These are phyloP conservation scores for Phytophthora podocarpi DNA, from an alignment of 352 stramenopile genomes.

Conservation along the genomic window DNA sequence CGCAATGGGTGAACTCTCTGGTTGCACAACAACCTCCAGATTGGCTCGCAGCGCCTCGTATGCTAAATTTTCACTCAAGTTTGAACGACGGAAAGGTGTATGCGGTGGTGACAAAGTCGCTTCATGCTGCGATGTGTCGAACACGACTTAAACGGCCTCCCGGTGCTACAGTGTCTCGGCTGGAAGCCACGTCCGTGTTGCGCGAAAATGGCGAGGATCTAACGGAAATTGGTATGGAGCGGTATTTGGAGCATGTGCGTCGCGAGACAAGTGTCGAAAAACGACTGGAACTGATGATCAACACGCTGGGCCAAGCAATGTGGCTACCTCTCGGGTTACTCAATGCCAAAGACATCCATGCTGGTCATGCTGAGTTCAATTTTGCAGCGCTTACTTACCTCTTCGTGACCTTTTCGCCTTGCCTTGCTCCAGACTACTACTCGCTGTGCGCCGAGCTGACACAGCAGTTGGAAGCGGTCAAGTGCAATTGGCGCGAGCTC, in stretches of 20 bases:
- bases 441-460: conserved; percentile 58
- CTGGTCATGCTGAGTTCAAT: conserved; percentile 78
- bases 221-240: conserved; percentile 76
- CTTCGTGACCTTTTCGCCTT: conserved; percentile 68
- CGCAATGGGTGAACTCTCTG: conserved; percentile 77
- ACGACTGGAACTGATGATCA: conserved; percentile 72
- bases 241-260: conserved; percentile 72
- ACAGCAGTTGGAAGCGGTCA: conserved; percentile 54
- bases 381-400: conserved; percentile 74
- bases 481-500: conserved; percentile 69
- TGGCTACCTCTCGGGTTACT: conserved; percentile 70
- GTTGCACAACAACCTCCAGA: conserved; percentile 50
- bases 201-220: conserved; percentile 83
- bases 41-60: conserved; percentile 52
- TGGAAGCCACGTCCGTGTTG: conserved; percentile 62
- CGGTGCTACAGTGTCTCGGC: conserved; percentile 36
- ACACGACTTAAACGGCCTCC: conserved; percentile 42
- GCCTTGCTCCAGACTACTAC: conserved; percentile 54
- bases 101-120: conserved; percentile 59
- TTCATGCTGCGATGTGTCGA: conserved; percentile 73
- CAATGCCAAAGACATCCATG: conserved; percentile 67
- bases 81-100: conserved; percentile 63
- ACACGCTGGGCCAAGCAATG: conserved; percentile 70
- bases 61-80: conserved; percentile 76
- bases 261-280: conserved; percentile 57